phyloP scores from a whole-genome alignment of 169 alveolate genomes.

The Toxoplasma gondii region DNA sequence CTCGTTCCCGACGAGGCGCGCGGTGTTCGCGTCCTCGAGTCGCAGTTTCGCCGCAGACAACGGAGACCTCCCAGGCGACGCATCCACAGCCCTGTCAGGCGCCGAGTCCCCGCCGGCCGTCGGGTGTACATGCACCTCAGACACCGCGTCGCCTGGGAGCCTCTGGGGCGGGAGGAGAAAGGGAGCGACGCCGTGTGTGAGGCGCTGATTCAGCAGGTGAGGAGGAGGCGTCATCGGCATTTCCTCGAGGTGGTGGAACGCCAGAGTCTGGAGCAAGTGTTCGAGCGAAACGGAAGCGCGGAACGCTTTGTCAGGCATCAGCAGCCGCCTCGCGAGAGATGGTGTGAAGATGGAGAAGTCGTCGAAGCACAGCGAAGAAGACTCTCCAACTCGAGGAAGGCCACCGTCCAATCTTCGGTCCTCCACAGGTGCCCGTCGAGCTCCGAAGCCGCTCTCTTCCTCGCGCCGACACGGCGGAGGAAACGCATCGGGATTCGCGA shows the following conservation, averaged over 20 bases:
- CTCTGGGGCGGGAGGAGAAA: not conserved
- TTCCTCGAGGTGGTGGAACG: not conserved
- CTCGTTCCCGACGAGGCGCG: not conserved
- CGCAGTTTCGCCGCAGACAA: not conserved
- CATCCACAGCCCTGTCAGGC: not conserved
- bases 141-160: not conserved
- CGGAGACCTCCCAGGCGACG: not conserved
- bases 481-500: slow-evolving; percentile 10
- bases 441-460: too few species aligned
- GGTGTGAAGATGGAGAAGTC: not conserved
- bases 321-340: slow-evolving; percentile 19
- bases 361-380: not conserved
- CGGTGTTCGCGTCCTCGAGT: not conserved
- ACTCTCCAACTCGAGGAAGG: not conserved
- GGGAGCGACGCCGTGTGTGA: not conserved
- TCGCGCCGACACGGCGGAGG: not conserved
- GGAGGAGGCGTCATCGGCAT: slow-evolving; percentile 30
- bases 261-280: not conserved
- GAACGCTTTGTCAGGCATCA: not conserved
- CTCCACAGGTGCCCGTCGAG: too few species aligned
- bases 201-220: not conserved
- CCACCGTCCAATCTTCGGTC: too few species aligned
- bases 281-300: not conserved
- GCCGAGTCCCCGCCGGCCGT: not conserved
- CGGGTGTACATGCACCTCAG: not conserved